These are phyloP conservation scores for Diaporthe caulivora DNA, from an alignment of 2,329 filamentous ascomycete species.

Conservation along the genomic window DNA sequence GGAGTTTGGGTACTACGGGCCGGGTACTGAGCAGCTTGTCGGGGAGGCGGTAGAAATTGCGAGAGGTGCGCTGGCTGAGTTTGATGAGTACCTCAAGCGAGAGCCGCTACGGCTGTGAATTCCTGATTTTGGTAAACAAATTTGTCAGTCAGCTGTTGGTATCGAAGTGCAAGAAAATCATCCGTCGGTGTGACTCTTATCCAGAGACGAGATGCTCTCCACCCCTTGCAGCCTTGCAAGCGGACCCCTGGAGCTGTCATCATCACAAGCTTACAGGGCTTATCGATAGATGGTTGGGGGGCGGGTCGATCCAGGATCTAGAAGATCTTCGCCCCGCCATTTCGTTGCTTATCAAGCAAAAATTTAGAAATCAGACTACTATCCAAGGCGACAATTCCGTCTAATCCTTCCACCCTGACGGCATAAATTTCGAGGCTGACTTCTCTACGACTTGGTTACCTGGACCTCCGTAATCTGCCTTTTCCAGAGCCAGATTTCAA, in stretches of 20 bases:
- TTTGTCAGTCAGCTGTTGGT: background rate
- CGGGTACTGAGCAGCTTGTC: conserved; percentile 6
- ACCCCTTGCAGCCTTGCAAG: background rate
- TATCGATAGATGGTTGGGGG: conserved; percentile 14
- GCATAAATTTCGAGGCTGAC: background rate
- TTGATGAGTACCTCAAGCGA: background rate
- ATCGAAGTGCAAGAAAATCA: background rate
- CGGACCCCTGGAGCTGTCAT: conserved; percentile 15
- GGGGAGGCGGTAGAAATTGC: background rate
- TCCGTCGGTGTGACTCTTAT: background rate
- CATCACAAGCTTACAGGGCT: conserved; percentile 21
- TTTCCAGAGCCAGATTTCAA: background rate
- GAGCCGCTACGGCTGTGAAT: conserved; percentile 4
- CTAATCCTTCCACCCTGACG: background rate
- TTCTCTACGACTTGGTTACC: no score
- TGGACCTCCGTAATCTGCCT: no score
- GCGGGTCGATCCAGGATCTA: conserved; percentile 9
- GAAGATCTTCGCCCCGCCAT: conserved; percentile 34
- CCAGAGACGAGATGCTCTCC: no score
- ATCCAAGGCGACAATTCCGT: background rate
- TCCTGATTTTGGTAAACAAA: rapidly evolving
- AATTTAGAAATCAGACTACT: conserved; percentile 37
- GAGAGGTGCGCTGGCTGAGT: background rate
- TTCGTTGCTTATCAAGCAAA: conserved; percentile 40
- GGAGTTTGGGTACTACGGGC: conserved; percentile 14